Evolutionary conservation across 306 rosid species (phyloP), one percentile per base, ranked within the genome.

Genomic region (Ceratonia siliqua): DNA sequence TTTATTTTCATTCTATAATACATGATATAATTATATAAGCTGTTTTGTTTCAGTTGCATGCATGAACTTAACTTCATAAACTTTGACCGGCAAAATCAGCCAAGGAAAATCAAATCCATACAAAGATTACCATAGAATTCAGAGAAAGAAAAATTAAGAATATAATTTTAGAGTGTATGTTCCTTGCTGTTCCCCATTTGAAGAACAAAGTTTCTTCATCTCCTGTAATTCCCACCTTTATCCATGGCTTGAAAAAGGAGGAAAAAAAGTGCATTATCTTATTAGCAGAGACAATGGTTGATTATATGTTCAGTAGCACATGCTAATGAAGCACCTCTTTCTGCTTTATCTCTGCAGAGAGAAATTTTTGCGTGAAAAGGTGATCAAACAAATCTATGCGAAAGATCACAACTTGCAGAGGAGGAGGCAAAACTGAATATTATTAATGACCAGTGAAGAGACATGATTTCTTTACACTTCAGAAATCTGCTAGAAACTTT

Each of bases 111-210:
- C 55, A 48, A 65, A 10, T 7, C 55, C 76, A 41, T 38, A 55
- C 28, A 38, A 71, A n/a, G 25, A 8, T 15, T 6, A 39, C 33
- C 35, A 39, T 21, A 11, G 18, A 56, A 53, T 70, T 22, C 9
- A 17, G 33, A 12, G 39, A 24, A 38, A 75, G 7, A 62, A 32
- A 3, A 11, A 48, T 41, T 15, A 15, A 41, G 15, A 39, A 64
- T 18, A 13, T 30, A 8, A 61, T 35, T 43, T 55, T 54, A 21
- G 11, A 77, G 33, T n/a, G 45, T 35, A 36, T 28, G 7, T 15
- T 55, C 32, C 33, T 25, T 74, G 72, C 17, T 70, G 76, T 39
- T 70, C 66, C 72, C 72, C 48, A 61, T 78, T 36, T 49, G 18
- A 25, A 12, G 49, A 52, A 52, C 52, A 39, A 18, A 15, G 42